Conservation (phyloP, 495 filamentous ascomycete genomes). For the Pyronema omphalodes region DNA sequence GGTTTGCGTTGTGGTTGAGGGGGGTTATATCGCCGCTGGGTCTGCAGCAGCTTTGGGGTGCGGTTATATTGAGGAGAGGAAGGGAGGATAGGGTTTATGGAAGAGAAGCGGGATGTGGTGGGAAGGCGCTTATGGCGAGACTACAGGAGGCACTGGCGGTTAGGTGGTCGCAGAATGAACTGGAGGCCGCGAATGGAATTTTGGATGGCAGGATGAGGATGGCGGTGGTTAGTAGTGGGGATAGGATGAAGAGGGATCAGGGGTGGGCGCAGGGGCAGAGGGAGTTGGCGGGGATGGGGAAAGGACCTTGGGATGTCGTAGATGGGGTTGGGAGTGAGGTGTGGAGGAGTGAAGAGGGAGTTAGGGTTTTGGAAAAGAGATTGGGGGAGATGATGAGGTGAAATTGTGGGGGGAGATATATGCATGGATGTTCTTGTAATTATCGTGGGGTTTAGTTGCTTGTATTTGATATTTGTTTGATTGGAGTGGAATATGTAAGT, state of each 20-base stretch:
- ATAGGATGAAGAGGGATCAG: conserved; percentile 33
- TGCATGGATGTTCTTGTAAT: not conserved
- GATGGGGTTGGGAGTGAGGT: conserved; percentile 69
- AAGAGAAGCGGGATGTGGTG: conserved; percentile 53
- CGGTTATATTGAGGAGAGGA: conserved; percentile 57
- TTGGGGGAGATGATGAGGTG: conserved; percentile 38
- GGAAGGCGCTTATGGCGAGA: conserved; percentile 68
- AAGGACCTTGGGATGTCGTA: conserved; percentile 70
- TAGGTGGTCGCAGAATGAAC: conserved; percentile 63
- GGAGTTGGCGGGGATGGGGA: conserved; percentile 60
- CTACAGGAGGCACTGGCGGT: conserved; percentile 80
- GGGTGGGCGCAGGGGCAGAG: conserved; percentile 67
- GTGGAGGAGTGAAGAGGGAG: conserved; percentile 53
- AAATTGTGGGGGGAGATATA: too few species aligned
- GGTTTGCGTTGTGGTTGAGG: conserved; percentile 69
- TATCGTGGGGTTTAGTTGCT: not conserved
- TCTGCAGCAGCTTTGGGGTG: conserved; percentile 55
- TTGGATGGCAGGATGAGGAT: conserved; percentile 53
- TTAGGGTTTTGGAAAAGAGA: conserved; percentile 50
- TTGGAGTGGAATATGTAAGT: too few species aligned
- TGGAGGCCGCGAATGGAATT: conserved; percentile 54
- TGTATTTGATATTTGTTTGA: not conserved
- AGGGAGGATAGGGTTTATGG: conserved; percentile 77
- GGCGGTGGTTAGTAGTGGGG: conserved; percentile 64
- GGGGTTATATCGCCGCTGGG: conserved; percentile 75